These are phyloP conservation scores for Gracilaria vermiculophylla DNA, from an alignment of 23 red algal genomes.

Conservation along the genomic window DNA sequence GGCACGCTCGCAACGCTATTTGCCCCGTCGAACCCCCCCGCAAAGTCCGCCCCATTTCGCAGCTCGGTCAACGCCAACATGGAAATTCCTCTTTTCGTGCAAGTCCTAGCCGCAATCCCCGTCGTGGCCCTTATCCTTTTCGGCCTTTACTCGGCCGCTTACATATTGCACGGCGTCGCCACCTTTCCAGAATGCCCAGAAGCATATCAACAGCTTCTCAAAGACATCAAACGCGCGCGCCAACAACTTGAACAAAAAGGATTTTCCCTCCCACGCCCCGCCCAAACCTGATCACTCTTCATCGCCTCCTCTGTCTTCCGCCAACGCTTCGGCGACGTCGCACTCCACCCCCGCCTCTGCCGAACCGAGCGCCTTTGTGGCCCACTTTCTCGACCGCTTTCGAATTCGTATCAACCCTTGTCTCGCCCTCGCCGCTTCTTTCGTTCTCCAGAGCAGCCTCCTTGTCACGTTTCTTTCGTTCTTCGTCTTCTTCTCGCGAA, in stretches of 20 bases:
- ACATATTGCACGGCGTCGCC: constrained; percentile 38
- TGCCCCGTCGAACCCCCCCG: no score
- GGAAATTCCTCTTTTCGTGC: background rate
- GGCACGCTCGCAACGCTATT: no score
- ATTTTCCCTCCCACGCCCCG: background rate
- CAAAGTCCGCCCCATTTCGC: no score
- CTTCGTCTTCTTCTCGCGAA: constrained; percentile 38
- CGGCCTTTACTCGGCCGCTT: constrained; percentile 19
- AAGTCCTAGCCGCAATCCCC: constrained; percentile 13
- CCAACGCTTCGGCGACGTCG: background rate
- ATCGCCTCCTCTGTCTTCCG: constrained; percentile 20
- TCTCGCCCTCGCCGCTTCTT: background rate
- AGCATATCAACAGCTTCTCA: constrained; percentile 35
- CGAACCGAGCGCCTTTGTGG: background rate
- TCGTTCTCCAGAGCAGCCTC: constrained; percentile 11
- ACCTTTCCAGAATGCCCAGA: constrained; percentile 52
- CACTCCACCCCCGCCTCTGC: constrained; percentile 1
- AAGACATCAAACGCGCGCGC: constrained; percentile 44
- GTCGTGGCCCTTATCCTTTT: constrained; percentile 8
- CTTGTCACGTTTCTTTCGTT: constrained; percentile 27
- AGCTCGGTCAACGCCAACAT: background rate
- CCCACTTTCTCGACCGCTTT: background rate
- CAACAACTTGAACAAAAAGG: background rate
- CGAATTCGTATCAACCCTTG: background rate
- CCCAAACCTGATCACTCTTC: background rate